Base-by-base conservation (phyloP, 2,329 filamentous ascomycete species). In the Aspergillus sp. region DNA sequence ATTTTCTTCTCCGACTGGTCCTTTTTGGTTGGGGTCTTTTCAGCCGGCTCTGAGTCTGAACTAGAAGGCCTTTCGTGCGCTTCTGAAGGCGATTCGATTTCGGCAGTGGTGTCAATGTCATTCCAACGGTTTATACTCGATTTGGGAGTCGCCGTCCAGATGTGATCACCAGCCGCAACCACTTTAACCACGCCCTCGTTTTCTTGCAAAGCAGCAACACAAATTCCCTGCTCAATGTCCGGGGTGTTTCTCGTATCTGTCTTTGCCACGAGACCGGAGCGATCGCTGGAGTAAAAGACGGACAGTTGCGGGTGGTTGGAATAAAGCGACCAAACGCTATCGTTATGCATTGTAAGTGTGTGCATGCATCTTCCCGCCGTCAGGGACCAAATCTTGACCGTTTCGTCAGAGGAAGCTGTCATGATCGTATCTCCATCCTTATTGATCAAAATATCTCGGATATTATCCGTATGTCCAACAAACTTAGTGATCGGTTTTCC, bases 331-430 rank as follows among this genome's bases (percentile, higher is more conserved):
- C 93, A 98, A 19, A 98, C 88, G 62, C 90, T 96, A 61, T 95
- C 90, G 61, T 95, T 95, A 70, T 98, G 93, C 93, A 98, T 98
- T 43, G 90, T 96, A 56, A 98, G 79, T 0, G 93, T 98, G 68
- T 96, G 89, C 85, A 97, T 91, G 75, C 93, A 98, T 55, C 93
- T 80, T 43, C 93, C 93, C 19, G 90, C 91, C 8, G 88, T 93
- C 55, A 97, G 84, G 53, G 90, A 96, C 93, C 93, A 98, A 45
- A 97, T 82, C 71, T 98, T 98, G 72, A 98, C 85, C 0, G 93
- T 97, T 69, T 95, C 90, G 65, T 98, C 93, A 1, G 91, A 91
- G 56, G 90, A 95, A 10, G 89, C 90, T 1, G 91, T 95, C 75
- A 98, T 81, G 55, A 98, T 88, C 33, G 83, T 94, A 61, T 95